Conservation (phyloP, 1,139 yeast genomes). For the Hanseniaspora gamundiae region DNA sequence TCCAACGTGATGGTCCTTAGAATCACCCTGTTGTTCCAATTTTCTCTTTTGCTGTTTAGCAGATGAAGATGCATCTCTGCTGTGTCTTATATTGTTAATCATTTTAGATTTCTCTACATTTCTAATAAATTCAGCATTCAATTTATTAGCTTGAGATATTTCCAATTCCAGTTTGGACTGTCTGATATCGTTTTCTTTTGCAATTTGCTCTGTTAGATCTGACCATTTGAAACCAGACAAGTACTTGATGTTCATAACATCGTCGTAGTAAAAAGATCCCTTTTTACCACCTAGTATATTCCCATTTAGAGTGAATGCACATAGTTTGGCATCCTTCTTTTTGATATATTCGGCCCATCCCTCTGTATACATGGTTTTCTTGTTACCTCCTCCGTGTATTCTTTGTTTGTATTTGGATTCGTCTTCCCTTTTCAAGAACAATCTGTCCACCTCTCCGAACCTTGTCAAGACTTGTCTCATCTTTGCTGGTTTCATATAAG, state of each 20-base stretch:
- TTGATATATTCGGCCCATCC: slow-evolving; percentile 93
- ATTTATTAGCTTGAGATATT: slow-evolving; percentile 74
- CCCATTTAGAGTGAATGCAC: slow-evolving; percentile 79
- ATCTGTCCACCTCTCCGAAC: slow-evolving; percentile 78
- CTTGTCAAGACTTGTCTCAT: slow-evolving; percentile 65
- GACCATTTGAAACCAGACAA: slow-evolving; percentile 91
- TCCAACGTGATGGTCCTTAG: slow-evolving; percentile 32
- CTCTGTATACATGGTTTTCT: slow-evolving; percentile 76
- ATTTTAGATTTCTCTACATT: slow-evolving; percentile 83
- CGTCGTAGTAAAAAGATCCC: slow-evolving; percentile 88
- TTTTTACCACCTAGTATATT: slow-evolving; percentile 86
- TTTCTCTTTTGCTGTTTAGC: no score
- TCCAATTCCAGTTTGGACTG: slow-evolving; percentile 82
- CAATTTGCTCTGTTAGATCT: slow-evolving; percentile 86
- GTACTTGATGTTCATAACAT: slow-evolving; percentile 80
- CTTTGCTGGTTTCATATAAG: slow-evolving; percentile 93
- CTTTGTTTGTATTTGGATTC: slow-evolving; percentile 50
- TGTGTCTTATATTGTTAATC: slow-evolving; percentile 49
- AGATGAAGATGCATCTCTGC: slow-evolving; percentile 19
- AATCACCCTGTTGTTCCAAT: no score
- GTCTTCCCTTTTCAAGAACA: slow-evolving; percentile 82
- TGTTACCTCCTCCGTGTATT: slow-evolving; percentile 87
- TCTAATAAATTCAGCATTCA: slow-evolving; percentile 70
- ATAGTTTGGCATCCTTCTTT: slow-evolving; percentile 78
- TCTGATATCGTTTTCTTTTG: slow-evolving; percentile 79